Conservation (phyloP, 257 asterid genomes). For the Anisodus acutangulus region DNA sequence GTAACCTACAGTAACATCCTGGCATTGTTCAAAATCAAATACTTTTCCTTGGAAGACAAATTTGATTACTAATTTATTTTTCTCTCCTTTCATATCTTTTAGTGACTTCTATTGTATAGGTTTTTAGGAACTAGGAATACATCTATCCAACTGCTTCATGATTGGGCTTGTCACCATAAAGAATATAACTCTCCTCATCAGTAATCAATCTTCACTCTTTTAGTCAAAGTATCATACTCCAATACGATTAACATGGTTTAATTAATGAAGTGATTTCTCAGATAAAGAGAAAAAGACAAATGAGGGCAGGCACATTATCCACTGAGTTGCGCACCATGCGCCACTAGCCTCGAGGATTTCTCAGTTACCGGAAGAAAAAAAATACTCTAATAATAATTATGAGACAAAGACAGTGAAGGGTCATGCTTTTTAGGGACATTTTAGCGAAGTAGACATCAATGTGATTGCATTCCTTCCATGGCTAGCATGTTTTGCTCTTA, state of each 20-base stretch:
- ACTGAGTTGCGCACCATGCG: neutral
- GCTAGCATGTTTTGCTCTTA: neutral
- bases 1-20: neutral
- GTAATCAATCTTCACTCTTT: neutral
- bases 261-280: neutral
- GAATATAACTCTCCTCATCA: slow-evolving; percentile 7
- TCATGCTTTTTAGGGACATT: neutral
- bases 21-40: slow-evolving; percentile 9
- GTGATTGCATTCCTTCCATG: neutral
- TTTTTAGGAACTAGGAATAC: neutral
- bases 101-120: neutral
- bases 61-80: slow-evolving; percentile 11
- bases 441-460: neutral
- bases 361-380: neutral
- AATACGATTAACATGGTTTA: neutral
- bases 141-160: slow-evolving; percentile 6
- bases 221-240: neutral
- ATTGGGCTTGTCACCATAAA: neutral
- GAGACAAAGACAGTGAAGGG: neutral
- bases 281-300: neutral
- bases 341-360: neutral
- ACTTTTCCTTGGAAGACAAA: slow-evolving; percentile 13
- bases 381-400: neutral
- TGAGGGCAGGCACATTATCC: neutral
- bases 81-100: neutral